Base-by-base conservation (phyloP, 345 rosid species). In the Moricandia moricandioides region DNA sequence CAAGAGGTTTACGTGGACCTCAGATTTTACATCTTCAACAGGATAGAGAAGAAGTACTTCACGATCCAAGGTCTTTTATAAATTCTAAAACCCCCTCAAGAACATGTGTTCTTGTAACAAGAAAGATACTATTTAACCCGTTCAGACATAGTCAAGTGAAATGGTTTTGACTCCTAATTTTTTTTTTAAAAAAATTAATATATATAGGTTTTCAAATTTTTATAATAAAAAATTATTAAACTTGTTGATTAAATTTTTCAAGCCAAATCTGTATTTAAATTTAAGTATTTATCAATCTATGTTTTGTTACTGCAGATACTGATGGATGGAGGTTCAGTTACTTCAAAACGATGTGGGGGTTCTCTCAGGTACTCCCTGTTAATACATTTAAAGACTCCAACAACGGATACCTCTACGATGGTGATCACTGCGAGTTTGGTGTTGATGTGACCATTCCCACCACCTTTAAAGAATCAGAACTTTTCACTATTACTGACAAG, bases 11-110 rank as follows among this genome's bases (percentile, higher is more conserved):
- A 40, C 31, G 75, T 37, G 6, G 80, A 77, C 55, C 61, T 78
- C 29, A 71, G 62, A 72, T 78, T 78, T 58, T 71, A 71, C 72
- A 24, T 78, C 49, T 71, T 7, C 57, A 78, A 71, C 69, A 58
- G 55, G 29, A 59, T 14, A 11, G 77, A 65, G 58, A 65, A 6
- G 35, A 78, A 71, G 57, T 78, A 78, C 69, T 60, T 78, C 12
- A 78, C 72, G 17, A 35, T 78, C 10, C 76, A 71, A 77, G 72
- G 68, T 77, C 52, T 65, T 33, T 45, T 64, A 12, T 11, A 17
- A 51, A 27, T 2, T 67, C n/a, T 24, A 1, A 34, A 62, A 60
- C 39, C 34, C 6, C 29, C 29, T 1, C 13, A 21, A 13, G 27
- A 63, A 55, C 3, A 35, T 35, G n/a, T 8, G 9, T 8, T 16